These are phyloP conservation scores for Saccharomycopsis phalli DNA, from an alignment of 1,139 yeast species.

Conservation along the genomic window DNA sequence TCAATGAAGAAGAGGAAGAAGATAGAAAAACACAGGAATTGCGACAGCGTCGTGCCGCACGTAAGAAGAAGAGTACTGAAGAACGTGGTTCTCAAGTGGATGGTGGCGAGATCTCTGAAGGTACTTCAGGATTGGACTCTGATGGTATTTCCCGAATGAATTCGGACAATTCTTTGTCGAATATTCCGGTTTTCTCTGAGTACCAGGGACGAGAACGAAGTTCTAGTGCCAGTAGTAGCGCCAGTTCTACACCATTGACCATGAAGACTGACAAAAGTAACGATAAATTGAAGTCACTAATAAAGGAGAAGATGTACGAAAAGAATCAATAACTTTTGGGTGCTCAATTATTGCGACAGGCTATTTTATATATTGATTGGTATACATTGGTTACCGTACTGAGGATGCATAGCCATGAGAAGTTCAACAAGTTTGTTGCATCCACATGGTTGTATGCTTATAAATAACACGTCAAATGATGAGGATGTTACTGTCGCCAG, in stretches of 20 bases:
- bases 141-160: constrained; percentile 47
- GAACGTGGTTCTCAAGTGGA: neutral
- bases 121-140: constrained; percentile 26
- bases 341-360: too few species aligned
- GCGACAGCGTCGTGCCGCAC: constrained; percentile 35
- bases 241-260: constrained; percentile 2
- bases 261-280: neutral
- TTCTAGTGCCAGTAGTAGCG: constrained; percentile 4
- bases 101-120: constrained; percentile 18
- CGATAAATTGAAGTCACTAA: constrained; percentile 11
- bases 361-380: too few species aligned
- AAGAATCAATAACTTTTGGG: too few species aligned
- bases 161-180: constrained; percentile 45
- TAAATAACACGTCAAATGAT: too few species aligned
- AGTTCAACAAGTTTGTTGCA: too few species aligned
- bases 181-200: constrained; percentile 31
- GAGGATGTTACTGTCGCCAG: too few species aligned
- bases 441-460: too few species aligned
- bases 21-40: constrained; percentile 47
- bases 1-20: constrained; percentile 41
- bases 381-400: too few species aligned
- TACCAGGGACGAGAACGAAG: constrained; percentile 16
- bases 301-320: constrained; percentile 13
- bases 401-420: too few species aligned
- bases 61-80: constrained; percentile 18